Base-by-base conservation (phyloP, 495 filamentous ascomycete species). In the Echria macrotheca region DNA sequence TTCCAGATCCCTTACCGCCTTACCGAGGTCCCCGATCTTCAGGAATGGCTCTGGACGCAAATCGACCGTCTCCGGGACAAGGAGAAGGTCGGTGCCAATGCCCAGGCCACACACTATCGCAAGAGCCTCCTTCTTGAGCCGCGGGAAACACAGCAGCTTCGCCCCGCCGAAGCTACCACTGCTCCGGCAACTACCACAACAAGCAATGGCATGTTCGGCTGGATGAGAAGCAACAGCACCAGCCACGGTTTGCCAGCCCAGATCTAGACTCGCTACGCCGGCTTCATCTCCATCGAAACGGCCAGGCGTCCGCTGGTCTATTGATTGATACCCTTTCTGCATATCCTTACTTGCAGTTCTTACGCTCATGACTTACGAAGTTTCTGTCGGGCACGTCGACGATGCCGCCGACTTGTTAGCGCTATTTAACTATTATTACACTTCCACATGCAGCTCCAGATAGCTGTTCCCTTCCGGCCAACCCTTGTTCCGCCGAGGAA, bases 1-100 rank as follows among this genome's bases (percentile, higher is more conserved):
- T 99, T 99, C 76, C 94, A 99, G 63, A 87, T 96, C 38, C 93
- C 94, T 1, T 96, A 99, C 59, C 82, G 84, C 14, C 76, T 99
- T 12, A 74, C 77, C 3, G 87, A 95, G 57, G 72, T 97, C 11
- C 80, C 88, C 0, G 94, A 97, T 56, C 75, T 99, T 58, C 91
- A 97, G 66, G 83, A 91, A 32, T 97, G 91, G 93, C 83, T 99
- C 65, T 80, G 91, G 55, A 76, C 80, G 11, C 84, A 97, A 66
- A 78, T 97, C 53, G 73, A 85, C 3, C 82, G 87, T 14, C 87
- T 96, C 15, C 85, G 87, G 6, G 83, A 83, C 19, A 81, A 78
- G 24, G 88, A 93, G 52, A 81, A 89, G 57, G 44, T 56, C 3
- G 64, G 55, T 17, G 78, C 79, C 52, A 90, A 86, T 54, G 78